These are phyloP conservation scores for Cutaneotrichosporon dermatis DNA, from an alignment of 1,284 basidiomycete species.

Conservation along the genomic window DNA sequence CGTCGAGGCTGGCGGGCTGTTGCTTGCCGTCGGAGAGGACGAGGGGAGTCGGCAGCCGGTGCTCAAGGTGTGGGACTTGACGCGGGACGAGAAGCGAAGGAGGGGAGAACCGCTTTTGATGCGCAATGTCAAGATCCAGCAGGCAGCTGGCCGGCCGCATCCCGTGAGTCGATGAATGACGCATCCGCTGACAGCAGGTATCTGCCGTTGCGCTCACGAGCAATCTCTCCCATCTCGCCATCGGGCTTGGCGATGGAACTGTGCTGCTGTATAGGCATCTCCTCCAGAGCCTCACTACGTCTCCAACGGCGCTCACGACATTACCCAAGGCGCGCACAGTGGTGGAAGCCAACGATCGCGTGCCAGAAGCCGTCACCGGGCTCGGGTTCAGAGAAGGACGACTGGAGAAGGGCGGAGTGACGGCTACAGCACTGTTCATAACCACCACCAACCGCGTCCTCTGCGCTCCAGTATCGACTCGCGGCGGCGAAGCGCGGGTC, in stretches of 20 bases:
- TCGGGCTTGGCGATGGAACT: conserved; percentile 91
- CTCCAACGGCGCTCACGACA: conserved; percentile 56
- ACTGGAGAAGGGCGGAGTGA: conserved; percentile 7
- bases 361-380: conserved; percentile 79
- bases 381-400: conserved; percentile 70
- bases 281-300: conserved; percentile 73
- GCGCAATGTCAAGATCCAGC: conserved; percentile 71
- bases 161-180: conserved; percentile 56
- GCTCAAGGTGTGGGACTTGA: conserved; percentile 84
- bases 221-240: conserved; percentile 76
- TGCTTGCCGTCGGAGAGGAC: conserved; percentile 85
- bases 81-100: conserved; percentile 67
- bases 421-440: conserved; percentile 65
- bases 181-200: conserved; percentile 54
- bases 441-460: conserved; percentile 81
- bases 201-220: conserved; percentile 74
- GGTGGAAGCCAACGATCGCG: conserved; percentile 60
- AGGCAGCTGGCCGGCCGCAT: conserved; percentile 65
- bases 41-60: conserved; percentile 66
- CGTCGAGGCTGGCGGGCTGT: conserved; percentile 67
- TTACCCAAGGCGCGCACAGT: conserved; percentile 74
- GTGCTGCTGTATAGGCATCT: conserved; percentile 87
- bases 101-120: conserved; percentile 62
- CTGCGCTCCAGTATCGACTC: conserved; percentile 60
- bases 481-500: conserved; percentile 61